Percentiles rank a stretch among this genome's conserved stretches.
These are phyloP conservation scores for Aspergillus vadensis DNA, from an alignment of 2,329 filamentous ascomycete species.

Conservation along the genomic window DNA sequence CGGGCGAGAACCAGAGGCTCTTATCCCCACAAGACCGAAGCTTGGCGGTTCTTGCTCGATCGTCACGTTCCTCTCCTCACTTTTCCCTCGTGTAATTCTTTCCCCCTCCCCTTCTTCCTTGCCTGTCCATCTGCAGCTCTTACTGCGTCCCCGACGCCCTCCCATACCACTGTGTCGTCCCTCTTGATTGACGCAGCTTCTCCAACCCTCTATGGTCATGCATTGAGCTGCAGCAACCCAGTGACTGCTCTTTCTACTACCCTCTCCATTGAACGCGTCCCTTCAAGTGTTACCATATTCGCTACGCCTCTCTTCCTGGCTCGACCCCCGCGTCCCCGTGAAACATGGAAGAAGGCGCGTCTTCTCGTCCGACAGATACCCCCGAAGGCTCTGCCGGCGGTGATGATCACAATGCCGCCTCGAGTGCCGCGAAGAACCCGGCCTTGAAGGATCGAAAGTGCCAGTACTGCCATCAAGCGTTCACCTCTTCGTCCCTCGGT, in stretches of 20 bases:
- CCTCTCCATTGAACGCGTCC: constrained; percentile 21
- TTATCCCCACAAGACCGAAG: constrained; percentile 11
- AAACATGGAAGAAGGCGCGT: constrained; percentile 29
- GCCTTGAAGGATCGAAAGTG: constrained; percentile 83
- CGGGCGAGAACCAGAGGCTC: not conserved
- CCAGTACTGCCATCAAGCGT: constrained; percentile 83
- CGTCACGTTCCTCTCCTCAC: constrained; percentile 14
- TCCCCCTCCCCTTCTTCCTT: not conserved
- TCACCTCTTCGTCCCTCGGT: constrained; percentile 90
- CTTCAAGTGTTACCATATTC: constrained; percentile 6
- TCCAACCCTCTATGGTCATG: constrained; percentile 19
- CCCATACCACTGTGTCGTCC: not conserved
- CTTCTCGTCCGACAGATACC: constrained; percentile 36
- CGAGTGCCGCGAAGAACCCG: constrained; percentile 38
- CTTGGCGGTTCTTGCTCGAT: constrained; percentile 18
- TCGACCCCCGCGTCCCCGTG: constrained; percentile 15
- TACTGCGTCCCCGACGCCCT: not conserved
- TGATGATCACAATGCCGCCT: constrained; percentile 33
- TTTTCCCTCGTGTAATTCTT: constrained; percentile 4
- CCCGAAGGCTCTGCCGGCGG: constrained; percentile 44
- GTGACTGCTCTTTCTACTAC: constrained; percentile 5
- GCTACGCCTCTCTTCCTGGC: not conserved
- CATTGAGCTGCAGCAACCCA: constrained; percentile 22
- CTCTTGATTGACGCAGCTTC: constrained; percentile 3
- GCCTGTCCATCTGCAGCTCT: constrained; percentile 1